Percentiles rank a stretch among this genome's conserved stretches.
Conservation (phyloP, 805 yeast genomes). For the Candida sakaeoensis region DNA sequence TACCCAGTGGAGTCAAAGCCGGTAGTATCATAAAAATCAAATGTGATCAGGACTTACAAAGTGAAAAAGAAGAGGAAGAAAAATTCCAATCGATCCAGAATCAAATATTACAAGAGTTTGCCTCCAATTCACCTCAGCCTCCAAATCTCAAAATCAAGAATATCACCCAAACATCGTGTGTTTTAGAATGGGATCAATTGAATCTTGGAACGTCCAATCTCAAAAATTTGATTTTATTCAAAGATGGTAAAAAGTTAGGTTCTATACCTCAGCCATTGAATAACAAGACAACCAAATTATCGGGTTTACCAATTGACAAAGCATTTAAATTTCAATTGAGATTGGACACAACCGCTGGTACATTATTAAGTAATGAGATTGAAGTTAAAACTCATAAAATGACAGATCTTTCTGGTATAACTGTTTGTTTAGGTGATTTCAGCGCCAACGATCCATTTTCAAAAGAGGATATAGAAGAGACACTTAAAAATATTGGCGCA, state of each 20-base stretch:
- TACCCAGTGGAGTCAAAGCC: conserved; percentile 87
- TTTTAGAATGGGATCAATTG: conserved; percentile 88
- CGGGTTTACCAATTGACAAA: conserved; percentile 88
- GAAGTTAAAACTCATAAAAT: conserved; percentile 84
- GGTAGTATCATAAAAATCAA: conserved; percentile 86
- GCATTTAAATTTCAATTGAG: conserved; percentile 74
- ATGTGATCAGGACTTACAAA: conserved; percentile 71
- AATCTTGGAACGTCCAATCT: conserved; percentile 79
- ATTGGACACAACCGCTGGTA: conserved; percentile 89
- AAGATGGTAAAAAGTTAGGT: conserved; percentile 71
- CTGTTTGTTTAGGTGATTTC: conserved; percentile 83
- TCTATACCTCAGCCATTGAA: conserved; percentile 78
- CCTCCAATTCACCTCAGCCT: conserved; percentile 61
- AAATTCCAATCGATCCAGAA: conserved; percentile 67
- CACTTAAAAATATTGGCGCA: conserved; percentile 75
- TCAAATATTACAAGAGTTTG: conserved; percentile 68
- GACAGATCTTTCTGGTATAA: conserved; percentile 93
- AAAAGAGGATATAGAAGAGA: conserved; percentile 52
- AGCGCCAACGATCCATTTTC: conserved; percentile 48
- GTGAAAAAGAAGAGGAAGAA: conserved; percentile 57
- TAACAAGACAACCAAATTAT: conserved; percentile 77
- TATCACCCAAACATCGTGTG: conserved; percentile 92
- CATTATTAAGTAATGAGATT: conserved; percentile 61
- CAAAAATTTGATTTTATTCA: conserved; percentile 71
- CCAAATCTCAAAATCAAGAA: conserved; percentile 72